phyloP scores from a whole-genome alignment of 2,329 filamentous ascomycete genomes.

The Ophiostoma quercus region DNA sequence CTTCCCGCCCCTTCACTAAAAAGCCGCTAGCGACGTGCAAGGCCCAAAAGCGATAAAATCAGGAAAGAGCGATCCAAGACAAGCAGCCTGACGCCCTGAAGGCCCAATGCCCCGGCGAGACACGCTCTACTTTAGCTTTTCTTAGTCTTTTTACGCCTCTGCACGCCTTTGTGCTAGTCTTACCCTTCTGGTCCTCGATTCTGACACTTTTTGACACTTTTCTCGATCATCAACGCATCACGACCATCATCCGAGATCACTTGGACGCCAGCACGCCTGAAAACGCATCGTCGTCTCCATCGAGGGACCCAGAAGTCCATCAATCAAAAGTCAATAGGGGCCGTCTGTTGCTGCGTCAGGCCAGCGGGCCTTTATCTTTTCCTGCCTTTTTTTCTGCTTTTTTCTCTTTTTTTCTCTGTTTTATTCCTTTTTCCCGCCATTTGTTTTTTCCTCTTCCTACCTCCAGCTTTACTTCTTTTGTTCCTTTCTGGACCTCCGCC shows the following conservation, averaged over 20 bases:
- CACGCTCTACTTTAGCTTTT: background rate
- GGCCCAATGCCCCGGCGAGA: background rate
- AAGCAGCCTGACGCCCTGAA: slow-evolving; percentile 7
- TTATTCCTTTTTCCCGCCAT: background rate
- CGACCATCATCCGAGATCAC: background rate
- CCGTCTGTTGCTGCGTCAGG: slow-evolving; percentile 12
- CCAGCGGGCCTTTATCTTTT: slow-evolving; percentile 11
- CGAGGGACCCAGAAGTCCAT: background rate
- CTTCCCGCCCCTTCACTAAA: slow-evolving; percentile 14
- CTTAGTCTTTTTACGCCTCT: background rate
- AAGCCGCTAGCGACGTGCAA: background rate
- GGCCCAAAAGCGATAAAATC: background rate
- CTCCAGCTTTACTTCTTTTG: background rate
- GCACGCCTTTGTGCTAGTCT: background rate
- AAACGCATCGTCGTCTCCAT: slow-evolving; percentile 5
- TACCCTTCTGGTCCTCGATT: background rate
- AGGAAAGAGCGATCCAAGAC: slow-evolving; percentile 10
- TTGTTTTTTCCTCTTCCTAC: slow-evolving; percentile 1
- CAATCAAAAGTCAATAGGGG: background rate
- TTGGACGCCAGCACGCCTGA: slow-evolving; percentile 6
- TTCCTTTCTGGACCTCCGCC: background rate
- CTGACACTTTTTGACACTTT: slow-evolving; percentile 6
- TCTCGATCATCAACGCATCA: slow-evolving; percentile 9
- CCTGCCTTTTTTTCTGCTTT: slow-evolving; percentile 6
- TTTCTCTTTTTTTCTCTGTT: background rate